Base-by-base conservation (phyloP, 2,329 filamentous ascomycete genomes). In the Trichoderma brevicompactum region DNA sequence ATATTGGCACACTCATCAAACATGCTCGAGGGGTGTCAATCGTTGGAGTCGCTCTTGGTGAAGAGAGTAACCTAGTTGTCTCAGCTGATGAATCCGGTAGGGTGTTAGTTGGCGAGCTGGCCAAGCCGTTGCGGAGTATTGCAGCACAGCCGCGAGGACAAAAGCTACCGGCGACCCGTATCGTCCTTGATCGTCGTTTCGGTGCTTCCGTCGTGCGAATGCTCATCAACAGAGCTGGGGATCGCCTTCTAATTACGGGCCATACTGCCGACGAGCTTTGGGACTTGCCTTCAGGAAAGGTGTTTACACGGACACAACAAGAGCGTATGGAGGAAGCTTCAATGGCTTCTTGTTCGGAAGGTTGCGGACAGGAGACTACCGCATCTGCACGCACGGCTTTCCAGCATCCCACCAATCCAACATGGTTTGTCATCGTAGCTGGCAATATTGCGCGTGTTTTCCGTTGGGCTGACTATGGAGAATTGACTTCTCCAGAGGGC, bases 241-340 rank as follows among this genome's bases (percentile, higher is more conserved):
- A 59, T 13, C 32, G 55, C 10, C 41, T 59, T 46, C 55, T 59
- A 2, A 19, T 48, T 6, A 59, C 55, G 7, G 55, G 55, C 7
- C 55, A 59, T n/a, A n/a, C 23, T 17, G 7, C 46, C 6, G 32
- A 36, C 10, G 32, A 59, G 9, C 55, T 59, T n/a, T 59, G 55
- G 55, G 55, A 19, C 6, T 38, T 59, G 4, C 55, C 55, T n/a
- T 48, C 55, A 1, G 55, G 55, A 23, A 17, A 36, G 9, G 43
- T 48, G 5, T n/a, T 46, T 19, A n/a, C 32, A 7, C 28, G 1
- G n/a, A 38, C 8, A 58, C 10, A 48, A 7, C 41, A 48, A 6
- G 5, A 28, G 36, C 28, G n/a, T 13, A 23, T 34, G 12, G 28
- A 48, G 0, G 41, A 13, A 7, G 6, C 5, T 2, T 15, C 10